These are phyloP conservation scores for Digitaria exilis DNA, from an alignment of 202 grass and related monocot genomes.

Conservation along the genomic window DNA sequence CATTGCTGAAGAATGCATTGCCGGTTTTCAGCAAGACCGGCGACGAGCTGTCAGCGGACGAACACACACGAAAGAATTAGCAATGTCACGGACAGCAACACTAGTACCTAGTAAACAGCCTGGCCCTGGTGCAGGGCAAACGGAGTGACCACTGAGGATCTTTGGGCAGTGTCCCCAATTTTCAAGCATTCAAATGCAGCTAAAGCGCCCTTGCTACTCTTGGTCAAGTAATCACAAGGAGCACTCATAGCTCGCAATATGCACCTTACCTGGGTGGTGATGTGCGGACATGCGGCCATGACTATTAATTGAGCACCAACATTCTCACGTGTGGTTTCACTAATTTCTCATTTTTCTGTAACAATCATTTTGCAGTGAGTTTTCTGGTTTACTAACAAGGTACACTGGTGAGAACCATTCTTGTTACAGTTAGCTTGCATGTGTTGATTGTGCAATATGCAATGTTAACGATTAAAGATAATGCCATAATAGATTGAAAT, in stretches of 20 bases:
- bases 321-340: not conserved
- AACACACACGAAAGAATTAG: slow-evolving; percentile 21
- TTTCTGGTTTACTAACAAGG: not conserved
- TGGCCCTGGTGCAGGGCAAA: not conserved
- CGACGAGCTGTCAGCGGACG: slow-evolving; percentile 33
- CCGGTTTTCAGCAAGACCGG: slow-evolving; percentile 44
- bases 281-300: not conserved
- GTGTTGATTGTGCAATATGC: not conserved
- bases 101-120: not conserved
- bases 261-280: not conserved
- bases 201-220: not conserved
- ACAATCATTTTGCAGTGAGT: not conserved
- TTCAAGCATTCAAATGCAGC: not conserved
- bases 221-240: not conserved
- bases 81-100: not conserved
- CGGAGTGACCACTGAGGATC: not conserved
- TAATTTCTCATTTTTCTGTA: not conserved
- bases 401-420: not conserved
- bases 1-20: slow-evolving; percentile 57
- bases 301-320: not conserved
- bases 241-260: not conserved
- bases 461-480: not conserved
- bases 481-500: not conserved
- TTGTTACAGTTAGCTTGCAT: not conserved
- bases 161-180: not conserved